Evolutionary conservation across 2,329 filamentous ascomycete species (phyloP).

Genomic region (Hypoxylon sp.): DNA sequence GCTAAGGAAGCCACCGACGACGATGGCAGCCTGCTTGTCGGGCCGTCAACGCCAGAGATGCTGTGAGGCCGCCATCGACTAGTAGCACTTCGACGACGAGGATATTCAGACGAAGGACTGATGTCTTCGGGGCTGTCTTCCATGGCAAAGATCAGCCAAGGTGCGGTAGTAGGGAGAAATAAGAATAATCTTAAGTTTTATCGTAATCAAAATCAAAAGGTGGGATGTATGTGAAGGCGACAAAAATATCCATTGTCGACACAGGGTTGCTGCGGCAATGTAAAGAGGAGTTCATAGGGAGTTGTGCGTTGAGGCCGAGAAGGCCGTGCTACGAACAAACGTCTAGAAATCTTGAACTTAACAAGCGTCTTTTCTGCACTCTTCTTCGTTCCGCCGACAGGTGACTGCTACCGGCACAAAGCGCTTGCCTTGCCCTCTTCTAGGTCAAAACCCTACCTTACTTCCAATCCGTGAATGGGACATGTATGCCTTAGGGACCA

Average conservation of each 20-base stretch:
- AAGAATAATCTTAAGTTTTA: constrained; percentile 18
- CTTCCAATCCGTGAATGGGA: neutral
- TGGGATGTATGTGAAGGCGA: constrained; percentile 8
- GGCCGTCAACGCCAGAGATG: constrained; percentile 52
- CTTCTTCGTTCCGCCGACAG: constrained; percentile 1
- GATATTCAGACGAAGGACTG: constrained; percentile 44
- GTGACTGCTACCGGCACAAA: constrained; percentile 3
- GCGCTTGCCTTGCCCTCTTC: constrained; percentile 15
- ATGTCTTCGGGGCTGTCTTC: constrained; percentile 39
- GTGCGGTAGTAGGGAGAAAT: constrained; percentile 1
- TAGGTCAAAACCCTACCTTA: neutral
- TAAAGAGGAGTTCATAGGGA: constrained; percentile 31
- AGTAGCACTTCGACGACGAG: constrained; percentile 37
- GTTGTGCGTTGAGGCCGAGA: constrained; percentile 25
- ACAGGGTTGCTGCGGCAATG: constrained; percentile 12
- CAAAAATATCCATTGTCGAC: constrained; percentile 39
- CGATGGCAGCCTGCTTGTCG: constrained; percentile 47
- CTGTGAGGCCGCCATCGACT: constrained; percentile 49
- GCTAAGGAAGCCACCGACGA: constrained; percentile 40
- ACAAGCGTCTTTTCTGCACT: constrained; percentile 1
- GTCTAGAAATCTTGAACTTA: constrained; percentile 11
- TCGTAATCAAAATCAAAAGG: constrained; percentile 17
- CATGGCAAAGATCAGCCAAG: constrained; percentile 32
- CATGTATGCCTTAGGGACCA: constrained; percentile 3
- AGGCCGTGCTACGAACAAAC: constrained; percentile 9